A percentile compares a stretch with the other conserved stretches of the same genome.
phyloP scores from a whole-genome alignment of 257 asterid genomes.

The Apocynum venetum region DNA sequence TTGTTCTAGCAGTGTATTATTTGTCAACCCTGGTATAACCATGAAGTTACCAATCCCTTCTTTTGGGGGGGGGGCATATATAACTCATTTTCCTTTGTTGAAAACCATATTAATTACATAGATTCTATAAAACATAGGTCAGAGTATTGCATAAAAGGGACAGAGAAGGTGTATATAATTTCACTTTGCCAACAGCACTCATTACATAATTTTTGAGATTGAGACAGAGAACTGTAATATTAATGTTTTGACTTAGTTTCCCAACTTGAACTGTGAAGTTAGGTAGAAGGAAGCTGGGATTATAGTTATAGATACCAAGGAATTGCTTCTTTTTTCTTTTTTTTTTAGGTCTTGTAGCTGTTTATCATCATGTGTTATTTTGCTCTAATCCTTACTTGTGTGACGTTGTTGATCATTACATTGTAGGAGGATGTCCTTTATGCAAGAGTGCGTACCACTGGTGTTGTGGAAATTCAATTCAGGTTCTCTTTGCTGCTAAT shows the following conservation, averaged over 20 bases:
- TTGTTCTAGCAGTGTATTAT: not conserved
- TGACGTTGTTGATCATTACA: not conserved
- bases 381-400: not conserved
- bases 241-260: not conserved
- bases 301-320: not conserved
- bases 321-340: not conserved
- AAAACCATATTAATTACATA: not conserved
- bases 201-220: not conserved
- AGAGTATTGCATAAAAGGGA: not conserved
- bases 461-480: slow-evolving; percentile 98
- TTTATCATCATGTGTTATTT: not conserved
- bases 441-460: slow-evolving; percentile 98
- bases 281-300: not conserved
- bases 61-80: not conserved
- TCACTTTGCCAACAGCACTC: not conserved
- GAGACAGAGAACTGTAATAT: not conserved
- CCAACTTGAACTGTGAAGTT: not conserved
- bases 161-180: not conserved
- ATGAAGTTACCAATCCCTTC: not conserved
- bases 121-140: not conserved
- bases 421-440: slow-evolving; percentile 92
- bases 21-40: not conserved
- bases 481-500: slow-evolving; percentile 49
- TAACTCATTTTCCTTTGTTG: not conserved
- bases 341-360: not conserved